Evolutionary conservation across 805 yeast species (phyloP).

Genomic region (Candida sonorensis): DNA sequence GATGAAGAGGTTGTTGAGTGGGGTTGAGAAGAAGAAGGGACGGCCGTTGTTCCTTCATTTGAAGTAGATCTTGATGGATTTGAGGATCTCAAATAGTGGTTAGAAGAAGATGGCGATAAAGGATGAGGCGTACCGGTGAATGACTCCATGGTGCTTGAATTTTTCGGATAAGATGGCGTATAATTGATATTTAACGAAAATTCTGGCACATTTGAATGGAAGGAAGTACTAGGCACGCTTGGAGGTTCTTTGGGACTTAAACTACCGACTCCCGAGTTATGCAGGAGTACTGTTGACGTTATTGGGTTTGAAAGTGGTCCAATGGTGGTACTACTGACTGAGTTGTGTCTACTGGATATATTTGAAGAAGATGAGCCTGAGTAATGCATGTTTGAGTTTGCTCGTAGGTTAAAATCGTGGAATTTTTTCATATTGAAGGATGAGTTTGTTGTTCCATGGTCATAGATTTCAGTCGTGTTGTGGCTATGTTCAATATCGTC

Average conservation of each 20-base stretch:
- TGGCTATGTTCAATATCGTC: no score
- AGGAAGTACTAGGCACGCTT: neutral
- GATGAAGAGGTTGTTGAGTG: no score
- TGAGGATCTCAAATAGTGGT: neutral
- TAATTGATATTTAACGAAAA: slow-evolving; percentile 1
- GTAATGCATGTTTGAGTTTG: no score
- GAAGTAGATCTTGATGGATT: neutral
- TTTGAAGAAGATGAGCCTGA: slow-evolving; percentile 10
- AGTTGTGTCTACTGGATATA: slow-evolving; percentile 13
- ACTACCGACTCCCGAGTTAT: neutral
- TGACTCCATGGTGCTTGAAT: no score
- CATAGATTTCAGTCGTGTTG: no score
- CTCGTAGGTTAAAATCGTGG: no score
- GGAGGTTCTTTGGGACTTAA: neutral
- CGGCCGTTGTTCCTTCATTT: neutral
- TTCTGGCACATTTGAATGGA: neutral
- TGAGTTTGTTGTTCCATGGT: no score
- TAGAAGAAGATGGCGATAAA: neutral
- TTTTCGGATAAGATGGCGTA: slow-evolving; percentile 12
- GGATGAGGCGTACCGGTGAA: no score
- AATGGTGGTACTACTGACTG: slow-evolving; percentile 4
- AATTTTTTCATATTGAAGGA: no score
- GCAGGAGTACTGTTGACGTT: slow-evolving; percentile 8
- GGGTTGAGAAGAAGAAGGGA: no score
- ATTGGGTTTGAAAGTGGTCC: no score